These are phyloP conservation scores for Xylaria sp. DNA, from an alignment of 2,329 filamentous ascomycete species.

Conservation along the genomic window DNA sequence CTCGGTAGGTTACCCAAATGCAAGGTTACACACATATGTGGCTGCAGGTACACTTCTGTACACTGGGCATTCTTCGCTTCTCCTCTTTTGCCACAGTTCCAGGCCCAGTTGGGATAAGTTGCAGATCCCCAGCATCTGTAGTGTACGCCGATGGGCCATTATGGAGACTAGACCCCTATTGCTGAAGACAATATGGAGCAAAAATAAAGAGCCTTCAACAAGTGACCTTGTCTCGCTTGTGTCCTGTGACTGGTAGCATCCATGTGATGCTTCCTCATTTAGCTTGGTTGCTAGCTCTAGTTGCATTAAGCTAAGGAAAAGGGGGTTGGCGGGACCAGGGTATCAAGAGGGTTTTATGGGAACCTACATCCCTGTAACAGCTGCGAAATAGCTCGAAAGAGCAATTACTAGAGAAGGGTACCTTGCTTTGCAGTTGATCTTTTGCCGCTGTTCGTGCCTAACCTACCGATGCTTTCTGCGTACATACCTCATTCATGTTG, in stretches of 20 bases:
- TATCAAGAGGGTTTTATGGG: conserved; percentile 15
- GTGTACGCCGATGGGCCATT: neutral
- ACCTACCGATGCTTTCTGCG: neutral
- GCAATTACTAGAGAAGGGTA: neutral
- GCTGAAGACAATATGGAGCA: neutral
- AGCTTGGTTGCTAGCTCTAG: conserved; percentile 19
- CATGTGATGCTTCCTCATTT: conserved; percentile 29
- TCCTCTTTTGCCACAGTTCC: conserved; percentile 10
- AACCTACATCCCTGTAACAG: conserved; percentile 4
- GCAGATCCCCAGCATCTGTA: conserved; percentile 12
- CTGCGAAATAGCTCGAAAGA: neutral
- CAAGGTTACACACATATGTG: too few relatives aligned
- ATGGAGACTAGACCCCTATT: conserved; percentile 29
- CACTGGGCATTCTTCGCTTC: neutral
- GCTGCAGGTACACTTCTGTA: neutral
- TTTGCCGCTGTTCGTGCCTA: neutral
- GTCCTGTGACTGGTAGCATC: conserved; percentile 29
- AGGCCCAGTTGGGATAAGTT: neutral
- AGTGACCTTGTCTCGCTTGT: conserved; percentile 14
- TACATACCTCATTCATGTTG: neutral
- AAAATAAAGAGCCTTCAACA: neutral
- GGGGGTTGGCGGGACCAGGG: conserved; percentile 27
- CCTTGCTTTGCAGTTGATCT: neutral
- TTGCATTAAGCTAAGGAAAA: conserved; percentile 28
- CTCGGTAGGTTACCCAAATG: too few relatives aligned